Conservation (phyloP, 257 asterid genomes). For the Ophiorrhiza pumila region DNA sequence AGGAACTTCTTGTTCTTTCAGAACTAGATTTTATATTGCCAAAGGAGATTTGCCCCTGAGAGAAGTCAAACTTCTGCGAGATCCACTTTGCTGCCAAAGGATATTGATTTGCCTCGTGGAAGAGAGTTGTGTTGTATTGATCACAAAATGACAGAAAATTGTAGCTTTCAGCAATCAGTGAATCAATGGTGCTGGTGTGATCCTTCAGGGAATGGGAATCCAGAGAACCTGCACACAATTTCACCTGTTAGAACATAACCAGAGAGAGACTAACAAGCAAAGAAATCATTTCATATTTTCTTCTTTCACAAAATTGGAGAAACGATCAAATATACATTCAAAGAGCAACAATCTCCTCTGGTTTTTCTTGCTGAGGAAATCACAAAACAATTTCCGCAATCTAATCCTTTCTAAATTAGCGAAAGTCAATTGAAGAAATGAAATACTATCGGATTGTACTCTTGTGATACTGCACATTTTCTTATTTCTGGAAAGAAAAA, state of each 20-base stretch:
- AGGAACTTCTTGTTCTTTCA: constrained; percentile 30
- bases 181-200: constrained; percentile 1
- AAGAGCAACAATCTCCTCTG: neutral
- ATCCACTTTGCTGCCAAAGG: constrained; percentile 34
- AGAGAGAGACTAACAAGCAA: neutral
- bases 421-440: neutral
- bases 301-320: neutral
- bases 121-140: constrained; percentile 22
- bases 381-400: neutral
- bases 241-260: neutral
- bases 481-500: neutral
- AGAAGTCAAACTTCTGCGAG: constrained; percentile 19
- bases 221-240: constrained; percentile 10
- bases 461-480: neutral
- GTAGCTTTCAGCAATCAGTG: no score
- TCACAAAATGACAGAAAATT: constrained; percentile 19
- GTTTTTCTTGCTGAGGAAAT: neutral
- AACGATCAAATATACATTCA: neutral
- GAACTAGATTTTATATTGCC: constrained; percentile 39
- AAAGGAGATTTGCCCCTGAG: constrained; percentile 62
- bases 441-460: neutral
- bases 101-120: constrained; percentile 23
- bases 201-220: neutral
- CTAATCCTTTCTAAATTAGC: neutral
- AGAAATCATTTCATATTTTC: neutral